Percentiles rank a stretch among this genome's conserved stretches.
Conservation (phyloP, 2,329 filamentous ascomycete species). For the Chaetothyriales sp. region DNA sequence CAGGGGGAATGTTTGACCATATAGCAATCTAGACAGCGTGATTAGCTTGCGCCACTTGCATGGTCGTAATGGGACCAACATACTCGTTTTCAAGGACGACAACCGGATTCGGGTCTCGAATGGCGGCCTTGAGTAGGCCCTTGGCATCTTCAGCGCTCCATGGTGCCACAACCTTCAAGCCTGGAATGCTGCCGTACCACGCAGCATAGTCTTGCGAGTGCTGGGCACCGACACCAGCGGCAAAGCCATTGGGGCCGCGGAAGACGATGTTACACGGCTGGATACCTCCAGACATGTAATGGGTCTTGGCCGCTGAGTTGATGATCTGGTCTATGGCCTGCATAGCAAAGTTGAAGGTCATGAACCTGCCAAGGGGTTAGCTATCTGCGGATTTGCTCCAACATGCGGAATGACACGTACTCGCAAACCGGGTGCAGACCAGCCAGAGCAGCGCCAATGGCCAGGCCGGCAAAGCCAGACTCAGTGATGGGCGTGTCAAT, state of each 20-base stretch:
- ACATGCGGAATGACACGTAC: slow-evolving; percentile 42
- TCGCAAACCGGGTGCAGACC: slow-evolving; percentile 66
- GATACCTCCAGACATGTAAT: slow-evolving; percentile 99
- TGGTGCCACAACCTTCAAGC: slow-evolving; percentile 88
- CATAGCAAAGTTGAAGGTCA: slow-evolving; percentile 99
- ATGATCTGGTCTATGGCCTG: slow-evolving; percentile 99
- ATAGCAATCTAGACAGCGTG: slow-evolving; percentile 47
- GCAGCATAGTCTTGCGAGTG: slow-evolving; percentile 98
- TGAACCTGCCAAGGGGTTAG: slow-evolving; percentile 73
- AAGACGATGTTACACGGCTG: slow-evolving; percentile 99
- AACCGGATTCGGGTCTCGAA: slow-evolving; percentile 95
- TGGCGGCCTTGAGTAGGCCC: slow-evolving; percentile 92
- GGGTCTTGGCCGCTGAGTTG: slow-evolving; percentile 97
- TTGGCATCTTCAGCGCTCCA: slow-evolving; percentile 98
- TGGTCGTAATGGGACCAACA: slow-evolving; percentile 10
- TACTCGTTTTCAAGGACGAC: slow-evolving; percentile 75
- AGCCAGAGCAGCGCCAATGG: slow-evolving; percentile 84
- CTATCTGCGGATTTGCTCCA: not conserved
- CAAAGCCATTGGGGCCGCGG: slow-evolving; percentile 97
- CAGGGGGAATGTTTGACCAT: slow-evolving; percentile 92
- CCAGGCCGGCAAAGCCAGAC: slow-evolving; percentile 84
- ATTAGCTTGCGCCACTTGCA: slow-evolving; percentile 17
- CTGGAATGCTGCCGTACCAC: slow-evolving; percentile 97
- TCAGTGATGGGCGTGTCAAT: slow-evolving; percentile 99
- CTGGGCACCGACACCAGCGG: slow-evolving; percentile 85